These are phyloP conservation scores for Chytriomyces sp. DNA, from an alignment of 192 early-diverging fungal species.

Conservation along the genomic window DNA sequence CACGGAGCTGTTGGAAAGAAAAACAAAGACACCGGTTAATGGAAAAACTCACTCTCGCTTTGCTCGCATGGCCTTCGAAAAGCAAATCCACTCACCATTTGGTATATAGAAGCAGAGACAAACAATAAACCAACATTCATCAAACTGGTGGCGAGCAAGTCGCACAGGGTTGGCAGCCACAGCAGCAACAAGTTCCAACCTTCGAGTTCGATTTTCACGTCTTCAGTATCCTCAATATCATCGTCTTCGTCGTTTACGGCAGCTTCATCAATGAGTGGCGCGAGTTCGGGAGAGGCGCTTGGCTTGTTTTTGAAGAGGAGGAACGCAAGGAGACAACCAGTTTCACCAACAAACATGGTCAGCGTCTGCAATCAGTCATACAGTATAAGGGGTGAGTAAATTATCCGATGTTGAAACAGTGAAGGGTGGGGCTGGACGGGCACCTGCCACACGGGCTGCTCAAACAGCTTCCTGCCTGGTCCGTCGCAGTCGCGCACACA, in stretches of 20 bases:
- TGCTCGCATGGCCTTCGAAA: not conserved
- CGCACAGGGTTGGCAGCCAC: conserved; percentile 82
- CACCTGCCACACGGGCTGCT: conserved; percentile 95
- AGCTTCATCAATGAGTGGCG: conserved; percentile 27
- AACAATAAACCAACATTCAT: conserved; percentile 97
- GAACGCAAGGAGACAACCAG: conserved; percentile 74
- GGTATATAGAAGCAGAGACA: conserved; percentile 34
- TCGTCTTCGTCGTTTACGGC: conserved; percentile 22
- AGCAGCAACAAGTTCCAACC: conserved; percentile 67
- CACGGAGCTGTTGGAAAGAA: conserved; percentile 88
- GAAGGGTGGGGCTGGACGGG: not conserved
- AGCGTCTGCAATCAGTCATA: conserved; percentile 61
- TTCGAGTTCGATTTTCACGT: conserved; percentile 46
- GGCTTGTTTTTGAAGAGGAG: conserved; percentile 46
- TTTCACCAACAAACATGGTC: conserved; percentile 96
- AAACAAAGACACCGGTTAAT: conserved; percentile 30
- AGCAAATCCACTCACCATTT: conserved; percentile 9
- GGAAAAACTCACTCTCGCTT: not conserved
- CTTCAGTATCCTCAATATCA: conserved; percentile 9
- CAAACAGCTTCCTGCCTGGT: conserved; percentile 77
- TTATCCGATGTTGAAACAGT: no score
- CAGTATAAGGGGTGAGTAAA: not conserved
- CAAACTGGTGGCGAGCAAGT: conserved; percentile 79
- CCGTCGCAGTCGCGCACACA: conserved; percentile 89
- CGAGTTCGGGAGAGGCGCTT: conserved; percentile 11